Evolutionary conservation across 352 stramenopile species (phyloP), one percentile per base, ranked within the genome.

Genomic region (Globisporangium ultimum): DNA sequence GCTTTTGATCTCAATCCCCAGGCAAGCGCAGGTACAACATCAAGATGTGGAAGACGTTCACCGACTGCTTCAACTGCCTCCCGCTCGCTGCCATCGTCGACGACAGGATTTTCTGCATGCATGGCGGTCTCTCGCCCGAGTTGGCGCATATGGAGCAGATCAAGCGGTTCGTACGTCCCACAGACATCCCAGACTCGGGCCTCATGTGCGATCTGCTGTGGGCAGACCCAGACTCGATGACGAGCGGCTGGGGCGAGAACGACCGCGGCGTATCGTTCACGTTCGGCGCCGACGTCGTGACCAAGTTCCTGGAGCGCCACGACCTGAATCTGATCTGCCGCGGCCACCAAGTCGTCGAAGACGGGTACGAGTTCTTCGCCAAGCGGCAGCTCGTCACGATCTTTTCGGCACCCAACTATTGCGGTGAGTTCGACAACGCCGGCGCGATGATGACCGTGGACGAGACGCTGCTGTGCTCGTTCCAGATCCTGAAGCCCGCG

Each of bases 281-380:
- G 13, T 99, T 99, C 74, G 97, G 97, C n/a, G 93, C 98, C 60
- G 97, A 99, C 72, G 98, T 99, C 65, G 97, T 99, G 5, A 88
- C 86, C 38, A 89, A 99, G 67, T 99, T 99, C 74, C 79, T 99
- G 24, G 88, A 98, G 64, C 90, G 96, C 61, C 97, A 99, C 61
- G 97, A 98, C 68, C 78, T 99, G 38, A 96, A 98, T 69, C 84
- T 99, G 53, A 98, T 99, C 71, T 98, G 96, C 63, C 82, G 97
- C 62, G 96, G 96, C 15, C 96, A 99, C 72, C 91, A 98, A 53
- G 75, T 97, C 22, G 81, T 89, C 83, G 96, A 98, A 69, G 98
- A 99, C 70, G 97, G 98, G 34, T 99, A 99, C 78, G 97, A 99
- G 76, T 99, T 99, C 76, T 99, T 99, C 71, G 97, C 97, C 3